Conservation (phyloP, 306 rosid genomes). For the Abrus pulchellus region DNA sequence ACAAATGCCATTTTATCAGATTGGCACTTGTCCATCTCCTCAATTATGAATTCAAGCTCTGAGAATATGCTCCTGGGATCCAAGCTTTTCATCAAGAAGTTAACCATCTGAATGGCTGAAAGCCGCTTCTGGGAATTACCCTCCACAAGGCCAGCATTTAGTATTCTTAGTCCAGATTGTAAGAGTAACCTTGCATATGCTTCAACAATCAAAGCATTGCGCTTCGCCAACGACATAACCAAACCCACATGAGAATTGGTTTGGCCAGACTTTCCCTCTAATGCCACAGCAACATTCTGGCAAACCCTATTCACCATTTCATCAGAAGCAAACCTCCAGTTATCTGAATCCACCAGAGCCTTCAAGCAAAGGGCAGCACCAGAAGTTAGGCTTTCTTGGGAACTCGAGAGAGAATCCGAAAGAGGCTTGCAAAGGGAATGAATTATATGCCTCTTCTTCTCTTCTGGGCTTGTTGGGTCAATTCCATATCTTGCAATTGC, state of each 20-base stretch:
- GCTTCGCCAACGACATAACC: conserved; percentile 78
- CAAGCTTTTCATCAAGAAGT: conserved; percentile 77
- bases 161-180: conserved; percentile 72
- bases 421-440: conserved; percentile 75
- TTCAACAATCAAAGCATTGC: conserved; percentile 75
- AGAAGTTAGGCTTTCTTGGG: conserved; percentile 75
- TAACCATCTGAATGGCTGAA: conserved; percentile 83
- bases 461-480: conserved; percentile 80
- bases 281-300: conserved; percentile 79
- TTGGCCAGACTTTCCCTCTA: conserved; percentile 74
- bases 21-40: conserved; percentile 82
- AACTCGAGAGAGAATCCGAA: conserved; percentile 68
- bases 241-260: conserved; percentile 78
- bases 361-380: conserved; percentile 86
- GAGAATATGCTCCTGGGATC: conserved; percentile 82
- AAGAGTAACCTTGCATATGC: conserved; percentile 84
- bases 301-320: conserved; percentile 85
- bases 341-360: conserved; percentile 86
- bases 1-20: conserved; percentile 85
- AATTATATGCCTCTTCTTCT: conserved; percentile 63
- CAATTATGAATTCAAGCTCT: conserved; percentile 66
- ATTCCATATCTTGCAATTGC: conserved; percentile 85
- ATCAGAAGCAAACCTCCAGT: conserved; percentile 83
- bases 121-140: conserved; percentile 83
- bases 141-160: conserved; percentile 65